These are phyloP conservation scores for Aspergillus terreus DNA, from an alignment of 2,329 filamentous ascomycete species.

Conservation along the genomic window DNA sequence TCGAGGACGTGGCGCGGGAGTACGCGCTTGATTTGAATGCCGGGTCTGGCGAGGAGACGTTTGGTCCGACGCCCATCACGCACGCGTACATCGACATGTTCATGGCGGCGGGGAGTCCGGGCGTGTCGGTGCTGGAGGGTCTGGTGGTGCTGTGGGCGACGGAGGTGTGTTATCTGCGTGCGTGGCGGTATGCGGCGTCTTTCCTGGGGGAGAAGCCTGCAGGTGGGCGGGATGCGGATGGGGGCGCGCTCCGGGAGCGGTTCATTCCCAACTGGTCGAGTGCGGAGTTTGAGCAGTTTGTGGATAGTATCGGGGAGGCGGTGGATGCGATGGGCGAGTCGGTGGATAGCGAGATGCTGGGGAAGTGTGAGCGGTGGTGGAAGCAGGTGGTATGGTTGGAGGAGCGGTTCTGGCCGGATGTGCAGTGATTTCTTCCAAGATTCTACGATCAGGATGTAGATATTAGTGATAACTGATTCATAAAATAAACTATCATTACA, in stretches of 20 bases:
- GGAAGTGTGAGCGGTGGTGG: slow-evolving; percentile 48
- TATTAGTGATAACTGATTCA: neutral
- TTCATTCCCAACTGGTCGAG: slow-evolving; percentile 70
- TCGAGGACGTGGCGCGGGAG: slow-evolving; percentile 59
- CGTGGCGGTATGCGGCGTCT: slow-evolving; percentile 49
- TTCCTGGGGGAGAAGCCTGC: slow-evolving; percentile 28
- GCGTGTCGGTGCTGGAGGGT: slow-evolving; percentile 59
- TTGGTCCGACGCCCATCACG: slow-evolving; percentile 32
- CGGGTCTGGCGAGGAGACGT: neutral
- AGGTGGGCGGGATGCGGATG: slow-evolving; percentile 54
- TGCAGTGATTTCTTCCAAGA: slow-evolving; percentile 12
- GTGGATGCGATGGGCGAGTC: slow-evolving; percentile 52
- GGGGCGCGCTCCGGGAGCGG: slow-evolving; percentile 59
- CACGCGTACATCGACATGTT: slow-evolving; percentile 57
- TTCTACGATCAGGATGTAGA: neutral
- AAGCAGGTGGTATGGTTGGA: slow-evolving; percentile 52
- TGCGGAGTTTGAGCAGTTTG: slow-evolving; percentile 58
- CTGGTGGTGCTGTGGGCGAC: slow-evolving; percentile 74
- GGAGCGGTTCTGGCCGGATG: slow-evolving; percentile 56
- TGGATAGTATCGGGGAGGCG: slow-evolving; percentile 52
- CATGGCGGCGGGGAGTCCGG: slow-evolving; percentile 52
- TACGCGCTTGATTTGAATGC: slow-evolving; percentile 54
- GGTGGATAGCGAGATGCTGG: slow-evolving; percentile 38
- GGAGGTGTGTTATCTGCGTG: slow-evolving; percentile 61
- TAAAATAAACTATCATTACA: neutral